Conservation (phyloP, 768 basidiomycete species). For the Glaciozyma martinii region DNA sequence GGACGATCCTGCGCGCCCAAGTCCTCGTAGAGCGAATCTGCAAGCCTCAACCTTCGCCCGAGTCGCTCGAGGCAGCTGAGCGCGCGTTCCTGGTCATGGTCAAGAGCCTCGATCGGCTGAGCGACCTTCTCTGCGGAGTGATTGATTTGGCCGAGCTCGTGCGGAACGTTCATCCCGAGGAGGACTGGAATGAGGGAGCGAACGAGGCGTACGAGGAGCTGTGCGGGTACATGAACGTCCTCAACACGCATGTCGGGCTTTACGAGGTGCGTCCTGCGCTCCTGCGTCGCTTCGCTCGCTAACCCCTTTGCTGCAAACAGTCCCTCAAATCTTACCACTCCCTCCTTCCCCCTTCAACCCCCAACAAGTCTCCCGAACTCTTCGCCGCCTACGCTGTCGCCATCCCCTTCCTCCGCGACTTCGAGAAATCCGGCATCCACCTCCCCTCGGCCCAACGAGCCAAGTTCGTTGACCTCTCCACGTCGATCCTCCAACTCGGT, state of each 20-base stretch:
- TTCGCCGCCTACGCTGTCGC: slow-evolving; percentile 51
- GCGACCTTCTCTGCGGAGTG: slow-evolving; percentile 89
- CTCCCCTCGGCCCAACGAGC: slow-evolving; percentile 66
- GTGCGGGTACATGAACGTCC: slow-evolving; percentile 93
- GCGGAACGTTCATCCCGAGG: slow-evolving; percentile 85
- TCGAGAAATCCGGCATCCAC: slow-evolving; percentile 92
- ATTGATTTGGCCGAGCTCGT: slow-evolving; percentile 93
- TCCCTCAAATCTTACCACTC: slow-evolving; percentile 36
- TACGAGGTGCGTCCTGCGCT: slow-evolving; percentile 15
- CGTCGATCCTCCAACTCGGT: slow-evolving; percentile 77
- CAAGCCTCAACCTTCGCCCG: slow-evolving; percentile 20
- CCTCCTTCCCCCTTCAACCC: slow-evolving; percentile 25
- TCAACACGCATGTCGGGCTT: slow-evolving; percentile 86
- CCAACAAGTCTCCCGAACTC: slow-evolving; percentile 32
- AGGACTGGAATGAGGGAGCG: slow-evolving; percentile 68
- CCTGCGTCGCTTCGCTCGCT: neutral
- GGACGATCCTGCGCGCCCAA: slow-evolving; percentile 70
- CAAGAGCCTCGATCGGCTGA: slow-evolving; percentile 91
- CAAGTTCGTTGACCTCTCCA: slow-evolving; percentile 79
- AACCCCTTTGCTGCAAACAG: slow-evolving; percentile 12
- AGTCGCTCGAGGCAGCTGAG: slow-evolving; percentile 45
- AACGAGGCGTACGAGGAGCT: slow-evolving; percentile 81
- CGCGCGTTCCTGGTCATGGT: slow-evolving; percentile 48
- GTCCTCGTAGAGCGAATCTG: slow-evolving; percentile 72
- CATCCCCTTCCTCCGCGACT: slow-evolving; percentile 89